Base-by-base conservation (phyloP, 768 basidiomycete species). In the Podaxis sp. region DNA sequence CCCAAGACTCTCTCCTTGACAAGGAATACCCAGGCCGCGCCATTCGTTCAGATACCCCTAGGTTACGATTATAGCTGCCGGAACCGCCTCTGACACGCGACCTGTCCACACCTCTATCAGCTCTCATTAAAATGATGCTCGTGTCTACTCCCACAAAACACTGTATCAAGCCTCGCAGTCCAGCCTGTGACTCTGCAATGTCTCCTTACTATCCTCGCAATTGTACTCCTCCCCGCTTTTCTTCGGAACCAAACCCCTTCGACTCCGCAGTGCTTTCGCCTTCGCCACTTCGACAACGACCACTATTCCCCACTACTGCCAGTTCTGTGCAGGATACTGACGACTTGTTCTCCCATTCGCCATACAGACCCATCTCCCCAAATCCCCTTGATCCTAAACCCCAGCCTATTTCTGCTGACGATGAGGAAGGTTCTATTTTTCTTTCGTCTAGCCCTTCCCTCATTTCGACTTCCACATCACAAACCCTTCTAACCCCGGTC, bases 211-310 rank as follows among this genome's bases (percentile, higher is more conserved):
- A 74, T 47, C 68, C 67, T 9, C 71, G 72, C 62, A 73, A 73
- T 57, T 75, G 65, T 62, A 75, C 75, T 9, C 75, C 74, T 11
- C 74, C 76, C 52, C 70, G 71, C 57, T 71, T 64, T 54, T 58
- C 59, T 55, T 69, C 69, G 46, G 69, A 72, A n/a, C 59, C 67
- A 35, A 59, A 73, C 36, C 73, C 78, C 44, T 81, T 76, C 65
- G 81, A 82, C 66, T 80, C 83, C 35, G 82, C 85, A 48, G 82
- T 87, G 82, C 77, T 84, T 51, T 83, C 86, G 1, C 85, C 88
- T 21, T 89, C 88, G 4, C 86, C 86, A 10, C 77, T 85, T 62
- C 76, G 82, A 55, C 77, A 77, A 63, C 74, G 73, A 10, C 72
- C 74, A 14, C 72, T 78, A 55, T 80, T 79, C 65, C 70, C 76